phyloP scores from a whole-genome alignment of 2,329 filamentous ascomycete species.

The Fusarium redolens region DNA sequence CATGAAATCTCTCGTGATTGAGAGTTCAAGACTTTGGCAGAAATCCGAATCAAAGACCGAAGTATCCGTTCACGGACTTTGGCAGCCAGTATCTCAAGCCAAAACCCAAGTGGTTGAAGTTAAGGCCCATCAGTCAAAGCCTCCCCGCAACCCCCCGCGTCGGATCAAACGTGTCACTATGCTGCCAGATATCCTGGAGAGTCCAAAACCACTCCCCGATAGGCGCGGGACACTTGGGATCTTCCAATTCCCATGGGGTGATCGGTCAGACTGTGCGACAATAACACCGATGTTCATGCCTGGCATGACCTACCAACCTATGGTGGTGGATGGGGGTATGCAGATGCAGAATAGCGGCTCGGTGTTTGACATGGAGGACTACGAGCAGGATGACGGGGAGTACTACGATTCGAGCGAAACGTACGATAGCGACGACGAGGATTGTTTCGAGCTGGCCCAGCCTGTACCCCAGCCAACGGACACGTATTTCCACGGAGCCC shows the following conservation, averaged over 20 bases:
- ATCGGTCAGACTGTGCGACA: slow-evolving; percentile 67
- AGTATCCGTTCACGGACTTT: slow-evolving; percentile 26
- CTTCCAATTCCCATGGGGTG: slow-evolving; percentile 75
- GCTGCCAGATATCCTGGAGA: slow-evolving; percentile 73
- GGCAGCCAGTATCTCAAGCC: slow-evolving; percentile 29
- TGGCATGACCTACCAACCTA: slow-evolving; percentile 58
- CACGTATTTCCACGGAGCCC: slow-evolving; percentile 53
- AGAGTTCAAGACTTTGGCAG: slow-evolving; percentile 40
- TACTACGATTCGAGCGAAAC: slow-evolving; percentile 45
- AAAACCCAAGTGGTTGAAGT: slow-evolving; percentile 30
- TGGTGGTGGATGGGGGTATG: slow-evolving; percentile 19
- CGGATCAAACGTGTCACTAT: slow-evolving; percentile 67
- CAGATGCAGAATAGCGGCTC: slow-evolving; percentile 53
- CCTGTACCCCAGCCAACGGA: slow-evolving; percentile 64
- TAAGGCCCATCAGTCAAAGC: slow-evolving; percentile 54
- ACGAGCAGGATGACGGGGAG: slow-evolving; percentile 63
- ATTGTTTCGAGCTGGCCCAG: slow-evolving; percentile 70
- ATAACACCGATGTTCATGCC: slow-evolving; percentile 62
- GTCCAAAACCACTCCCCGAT: slow-evolving; percentile 67
- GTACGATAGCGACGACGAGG: slow-evolving; percentile 55
- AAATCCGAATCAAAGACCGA: slow-evolving; percentile 15
- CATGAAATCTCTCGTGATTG: slow-evolving; percentile 34
- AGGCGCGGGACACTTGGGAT: slow-evolving; percentile 70
- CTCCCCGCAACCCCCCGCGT: slow-evolving; percentile 65
- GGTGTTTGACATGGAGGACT: slow-evolving; percentile 68